Evolutionary conservation across 805 yeast genomes (phyloP).

Genomic region (Grigorovia humatica): DNA sequence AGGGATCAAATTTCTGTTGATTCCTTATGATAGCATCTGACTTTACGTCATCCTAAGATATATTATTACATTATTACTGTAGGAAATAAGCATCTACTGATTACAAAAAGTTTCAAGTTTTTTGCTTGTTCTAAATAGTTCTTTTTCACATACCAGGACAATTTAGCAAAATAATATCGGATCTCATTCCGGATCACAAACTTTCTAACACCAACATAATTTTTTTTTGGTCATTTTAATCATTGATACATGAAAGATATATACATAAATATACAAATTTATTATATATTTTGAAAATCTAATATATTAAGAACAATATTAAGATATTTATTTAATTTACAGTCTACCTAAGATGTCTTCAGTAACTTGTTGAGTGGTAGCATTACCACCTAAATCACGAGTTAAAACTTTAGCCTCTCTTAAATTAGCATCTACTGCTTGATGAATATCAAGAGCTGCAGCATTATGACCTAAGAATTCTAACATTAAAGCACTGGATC

Average conservation of each 20-base stretch:
- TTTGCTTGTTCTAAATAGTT: too few relatives aligned
- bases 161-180: too few relatives aligned
- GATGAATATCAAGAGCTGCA: constrained; percentile 86
- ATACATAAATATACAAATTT: neutral
- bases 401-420: constrained; percentile 65
- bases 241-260: constrained; percentile 1
- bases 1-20: neutral
- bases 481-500: constrained; percentile 94
- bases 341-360: constrained; percentile 55
- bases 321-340: constrained; percentile 3
- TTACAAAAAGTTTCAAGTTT: too few relatives aligned
- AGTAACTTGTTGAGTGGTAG: constrained; percentile 78
- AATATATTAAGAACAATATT: too few relatives aligned
- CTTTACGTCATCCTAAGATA: neutral
- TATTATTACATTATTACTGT: too few relatives aligned
- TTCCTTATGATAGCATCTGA: neutral
- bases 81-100: too few relatives aligned
- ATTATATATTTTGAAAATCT: too few relatives aligned
- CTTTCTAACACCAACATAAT: too few relatives aligned
- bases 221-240: neutral
- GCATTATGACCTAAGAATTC: constrained; percentile 88
- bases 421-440: constrained; percentile 90
- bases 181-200: too few relatives aligned
- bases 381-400: constrained; percentile 90
- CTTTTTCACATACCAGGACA: too few relatives aligned